phyloP scores from a whole-genome alignment of 192 early-diverging fungal species.

The Coemansia sp. region DNA sequence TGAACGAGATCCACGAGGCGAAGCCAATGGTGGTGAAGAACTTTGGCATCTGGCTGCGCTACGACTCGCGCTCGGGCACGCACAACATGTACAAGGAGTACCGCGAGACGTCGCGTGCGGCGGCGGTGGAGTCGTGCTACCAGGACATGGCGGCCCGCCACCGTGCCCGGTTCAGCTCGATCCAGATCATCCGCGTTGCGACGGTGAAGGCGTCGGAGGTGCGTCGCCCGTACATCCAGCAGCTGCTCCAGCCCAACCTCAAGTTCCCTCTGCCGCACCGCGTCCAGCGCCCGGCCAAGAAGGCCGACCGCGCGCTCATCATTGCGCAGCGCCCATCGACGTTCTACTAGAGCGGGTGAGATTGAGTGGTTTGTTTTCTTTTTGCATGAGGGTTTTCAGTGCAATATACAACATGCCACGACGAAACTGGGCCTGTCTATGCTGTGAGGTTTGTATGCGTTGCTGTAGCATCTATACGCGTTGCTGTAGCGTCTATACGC shows the following conservation, averaged over 20 bases:
- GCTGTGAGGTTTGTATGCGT: no score
- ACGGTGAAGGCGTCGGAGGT: constrained; percentile 85
- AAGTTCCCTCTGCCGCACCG: constrained; percentile 99
- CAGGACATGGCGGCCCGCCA: constrained; percentile 99
- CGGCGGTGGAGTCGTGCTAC: constrained; percentile 71
- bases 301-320: constrained; percentile 79
- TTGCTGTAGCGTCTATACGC: no score
- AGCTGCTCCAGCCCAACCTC: constrained; percentile 84
- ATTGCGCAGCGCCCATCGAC: constrained; percentile 91
- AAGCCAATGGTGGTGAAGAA: constrained; percentile 90
- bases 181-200: constrained; percentile 99
- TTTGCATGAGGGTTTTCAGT: background rate
- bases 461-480: no score
- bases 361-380: background rate
- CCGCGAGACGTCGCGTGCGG: constrained; percentile 87
- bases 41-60: constrained; percentile 99
- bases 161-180: constrained; percentile 93
- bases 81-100: constrained; percentile 99
- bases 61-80: constrained; percentile 98
- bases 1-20: constrained; percentile 98
- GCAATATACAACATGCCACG: no score
- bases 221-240: constrained; percentile 96
- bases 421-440: no score
- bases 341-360: constrained; percentile 55
- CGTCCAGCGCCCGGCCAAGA: constrained; percentile 74